phyloP scores from a whole-genome alignment of 306 rosid genomes.

The Cucumis cinereus region DNA sequence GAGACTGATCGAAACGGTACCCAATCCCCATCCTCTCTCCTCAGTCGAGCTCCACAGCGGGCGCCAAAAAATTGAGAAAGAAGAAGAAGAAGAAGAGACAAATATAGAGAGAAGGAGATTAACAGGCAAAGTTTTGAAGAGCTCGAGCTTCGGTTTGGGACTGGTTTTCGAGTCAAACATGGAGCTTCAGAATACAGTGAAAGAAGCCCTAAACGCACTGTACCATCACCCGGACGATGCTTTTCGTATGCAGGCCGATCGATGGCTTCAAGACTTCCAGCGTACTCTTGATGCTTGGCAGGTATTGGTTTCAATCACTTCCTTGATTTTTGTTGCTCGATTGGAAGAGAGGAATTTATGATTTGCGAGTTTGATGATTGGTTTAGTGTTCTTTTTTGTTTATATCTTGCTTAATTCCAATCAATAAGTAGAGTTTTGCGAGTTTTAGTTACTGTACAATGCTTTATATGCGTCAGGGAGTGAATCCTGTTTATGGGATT shows the following conservation, averaged over 20 bases:
- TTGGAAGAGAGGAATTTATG: background rate
- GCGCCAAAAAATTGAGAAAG: slow-evolving; percentile 60
- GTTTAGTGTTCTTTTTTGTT: background rate
- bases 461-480: background rate
- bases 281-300: slow-evolving; percentile 99
- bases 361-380: slow-evolving; percentile 1
- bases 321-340: background rate
- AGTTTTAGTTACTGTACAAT: background rate
- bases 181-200: slow-evolving; percentile 93
- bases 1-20: background rate
- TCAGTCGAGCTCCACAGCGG: slow-evolving; percentile 17
- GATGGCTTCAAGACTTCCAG: slow-evolving; percentile 88
- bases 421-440: background rate
- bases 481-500: background rate
- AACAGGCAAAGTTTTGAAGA: slow-evolving; percentile 13
- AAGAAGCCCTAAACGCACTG: slow-evolving; percentile 97
- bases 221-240: slow-evolving; percentile 94
- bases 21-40: slow-evolving; percentile 27
- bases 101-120: slow-evolving; percentile 4
- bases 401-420: background rate
- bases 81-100: background rate
- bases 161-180: slow-evolving; percentile 26
- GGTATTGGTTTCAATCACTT: slow-evolving; percentile 33
- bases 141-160: slow-evolving; percentile 11
- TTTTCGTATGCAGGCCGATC: slow-evolving; percentile 95